Percentiles rank a stretch among this genome's conserved stretches.
Conservation (phyloP, 202 grass and related monocot species). For the Musa balbisiana region DNA sequence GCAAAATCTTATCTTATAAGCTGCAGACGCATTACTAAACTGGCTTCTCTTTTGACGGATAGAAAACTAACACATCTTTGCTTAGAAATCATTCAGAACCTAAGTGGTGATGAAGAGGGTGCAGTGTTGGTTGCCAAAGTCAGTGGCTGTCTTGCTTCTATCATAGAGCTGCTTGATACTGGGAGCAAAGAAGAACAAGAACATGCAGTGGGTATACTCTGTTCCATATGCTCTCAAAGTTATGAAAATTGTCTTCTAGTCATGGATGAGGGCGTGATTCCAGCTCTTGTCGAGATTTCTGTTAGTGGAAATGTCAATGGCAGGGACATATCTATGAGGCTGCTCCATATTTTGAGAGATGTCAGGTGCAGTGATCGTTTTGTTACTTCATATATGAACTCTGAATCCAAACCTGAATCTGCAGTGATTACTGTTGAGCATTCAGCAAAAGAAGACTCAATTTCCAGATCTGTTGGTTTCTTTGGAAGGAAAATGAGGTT, state of each 20-base stretch:
- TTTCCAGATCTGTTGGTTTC: constrained; percentile 48
- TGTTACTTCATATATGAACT: constrained; percentile 37
- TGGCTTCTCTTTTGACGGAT: constrained; percentile 50
- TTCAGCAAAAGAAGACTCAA: constrained; percentile 24
- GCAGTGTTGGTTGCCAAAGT: constrained; percentile 37
- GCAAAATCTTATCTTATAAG: constrained; percentile 45
- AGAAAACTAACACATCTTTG: constrained; percentile 49
- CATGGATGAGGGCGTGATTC: constrained; percentile 90
- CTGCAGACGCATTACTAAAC: constrained; percentile 51
- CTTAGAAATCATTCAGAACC: constrained; percentile 48
- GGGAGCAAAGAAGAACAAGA: constrained; percentile 54
- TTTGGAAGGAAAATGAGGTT: constrained; percentile 61
- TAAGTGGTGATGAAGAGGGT: constrained; percentile 56
- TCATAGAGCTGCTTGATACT: constrained; percentile 63
- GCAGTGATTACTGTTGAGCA: constrained; percentile 27
- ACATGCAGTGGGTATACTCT: constrained; percentile 50
- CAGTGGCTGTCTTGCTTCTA: constrained; percentile 42
- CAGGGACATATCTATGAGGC: constrained; percentile 41
- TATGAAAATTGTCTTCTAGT: constrained; percentile 56
- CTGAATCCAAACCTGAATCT: constrained; percentile 21
- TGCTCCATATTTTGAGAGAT: constrained; percentile 75
- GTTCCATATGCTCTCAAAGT: constrained; percentile 53
- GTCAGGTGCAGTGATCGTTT: constrained; percentile 39
- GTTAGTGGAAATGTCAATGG: constrained; percentile 66
- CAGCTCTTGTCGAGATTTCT: constrained; percentile 65